Evolutionary conservation across 176 grass and related monocot genomes (phyloP).

Genomic region (Oryza coarctata): DNA sequence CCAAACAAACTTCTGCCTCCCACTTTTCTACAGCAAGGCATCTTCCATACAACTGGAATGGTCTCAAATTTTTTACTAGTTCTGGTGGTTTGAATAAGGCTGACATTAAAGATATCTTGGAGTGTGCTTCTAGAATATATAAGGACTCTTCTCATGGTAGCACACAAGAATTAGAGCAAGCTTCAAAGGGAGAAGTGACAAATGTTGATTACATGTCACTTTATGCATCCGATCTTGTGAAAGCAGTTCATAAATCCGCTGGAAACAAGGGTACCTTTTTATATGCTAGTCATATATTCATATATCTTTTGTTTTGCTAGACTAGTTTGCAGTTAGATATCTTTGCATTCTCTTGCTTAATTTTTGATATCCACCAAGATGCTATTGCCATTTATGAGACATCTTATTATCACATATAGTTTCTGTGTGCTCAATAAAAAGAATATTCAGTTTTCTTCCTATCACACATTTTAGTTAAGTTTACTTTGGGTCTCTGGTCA

Average conservation of each 20-base stretch:
- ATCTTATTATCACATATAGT: not conserved
- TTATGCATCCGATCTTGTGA: constrained; percentile 84
- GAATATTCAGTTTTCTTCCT: not conserved
- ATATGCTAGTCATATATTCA: constrained; percentile 23
- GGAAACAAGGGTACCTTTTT: constrained; percentile 60
- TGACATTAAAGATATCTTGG: constrained; percentile 90
- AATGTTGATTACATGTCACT: constrained; percentile 92
- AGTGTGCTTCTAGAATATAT: constrained; percentile 61
- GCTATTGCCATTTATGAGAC: not conserved
- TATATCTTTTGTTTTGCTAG: constrained; percentile 12
- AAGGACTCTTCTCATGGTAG: constrained; percentile 47
- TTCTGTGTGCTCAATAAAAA: constrained; percentile 7
- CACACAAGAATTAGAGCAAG: constrained; percentile 42
- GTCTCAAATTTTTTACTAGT: constrained; percentile 96
- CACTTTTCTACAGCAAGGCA: constrained; percentile 71
- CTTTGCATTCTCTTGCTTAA: not conserved
- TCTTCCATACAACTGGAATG: constrained; percentile 96
- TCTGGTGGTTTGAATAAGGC: constrained; percentile 85
- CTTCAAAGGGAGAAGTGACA: constrained; percentile 44
- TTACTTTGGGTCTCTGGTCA: constrained; percentile 1
- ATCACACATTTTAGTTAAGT: not conserved
- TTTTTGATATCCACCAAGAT: constrained; percentile 10
- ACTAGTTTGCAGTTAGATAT: not conserved
- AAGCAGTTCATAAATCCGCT: constrained; percentile 81
- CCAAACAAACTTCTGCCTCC: not conserved